Evolutionary conservation across 768 basidiomycete species (phyloP), one percentile per base, ranked within the genome.

Genomic region (Lactarius sp.): DNA sequence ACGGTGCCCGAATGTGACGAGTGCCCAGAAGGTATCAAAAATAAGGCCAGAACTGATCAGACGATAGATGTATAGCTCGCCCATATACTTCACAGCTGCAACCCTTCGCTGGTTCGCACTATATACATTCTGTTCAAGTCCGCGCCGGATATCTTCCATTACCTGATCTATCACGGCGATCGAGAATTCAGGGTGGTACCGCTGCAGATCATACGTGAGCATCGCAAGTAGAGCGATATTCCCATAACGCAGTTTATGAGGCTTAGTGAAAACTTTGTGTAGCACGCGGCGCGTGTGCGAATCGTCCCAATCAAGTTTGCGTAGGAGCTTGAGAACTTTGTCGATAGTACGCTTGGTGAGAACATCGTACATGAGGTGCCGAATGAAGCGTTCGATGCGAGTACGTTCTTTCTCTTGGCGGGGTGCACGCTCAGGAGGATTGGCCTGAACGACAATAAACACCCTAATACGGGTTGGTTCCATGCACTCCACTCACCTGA

Each of bases 261-360:
- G 90, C 70, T 97, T 96, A n/a, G 91, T 92, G 77, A 99, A 99
- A 46, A 92, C 84, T 71, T 92, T 91, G 77, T 88, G 86, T 7
- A 98, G 79, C 27, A 82, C 83, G 33, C 80, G 80, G 44, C 82
- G 81, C 36, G 89, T 71, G 27, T 75, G 65, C 7, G 76, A 73
- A 72, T 92, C 86, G n/a, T 96, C 92, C 97, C 97, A 99, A 70
- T 98, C 88, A 52, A 98, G 81, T 75, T 96, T 98, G 53, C 97
- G 86, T 39, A 98, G 75, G 27, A 97, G 83, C 74, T 92, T 94
- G 60, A 98, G 80, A 10, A 97, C 95, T 72, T 97, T 97, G 75
- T 99, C 97, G 67, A 98, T 88, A 5, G 93, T 94, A 74, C 86
- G 92, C 78, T 94, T 94, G 49, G 90, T 82, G 41, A 98, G 83